phyloP scores from a whole-genome alignment of 2,329 filamentous ascomycete species.

The Claviceps sp. region DNA sequence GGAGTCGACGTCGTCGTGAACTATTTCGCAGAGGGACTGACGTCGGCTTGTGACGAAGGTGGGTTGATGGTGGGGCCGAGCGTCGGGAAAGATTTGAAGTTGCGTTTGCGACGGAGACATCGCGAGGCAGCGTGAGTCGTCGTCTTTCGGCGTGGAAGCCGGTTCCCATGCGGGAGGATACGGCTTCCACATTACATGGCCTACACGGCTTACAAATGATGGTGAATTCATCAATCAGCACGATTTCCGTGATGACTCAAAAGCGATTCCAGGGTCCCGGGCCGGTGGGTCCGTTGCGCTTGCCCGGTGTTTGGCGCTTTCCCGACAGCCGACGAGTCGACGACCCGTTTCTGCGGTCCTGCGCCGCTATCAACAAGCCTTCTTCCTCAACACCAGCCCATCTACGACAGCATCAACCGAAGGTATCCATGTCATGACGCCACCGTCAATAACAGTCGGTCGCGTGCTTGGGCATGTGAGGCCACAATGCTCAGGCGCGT shows the following conservation, averaged over 20 bases:
- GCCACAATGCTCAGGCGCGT: neutral
- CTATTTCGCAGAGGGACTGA: neutral
- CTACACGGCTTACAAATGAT: too few relatives aligned
- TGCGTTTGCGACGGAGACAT: too few relatives aligned
- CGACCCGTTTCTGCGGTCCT: neutral
- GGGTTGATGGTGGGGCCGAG: too few relatives aligned
- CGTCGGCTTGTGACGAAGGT: neutral
- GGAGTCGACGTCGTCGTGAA: neutral
- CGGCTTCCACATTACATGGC: too few relatives aligned
- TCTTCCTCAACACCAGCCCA: neutral
- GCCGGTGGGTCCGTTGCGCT: neutral
- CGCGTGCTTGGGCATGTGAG: constrained; percentile 1
- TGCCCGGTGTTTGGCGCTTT: neutral
- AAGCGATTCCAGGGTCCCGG: neutral
- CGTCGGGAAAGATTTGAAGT: too few relatives aligned
- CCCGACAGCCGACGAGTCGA: neutral
- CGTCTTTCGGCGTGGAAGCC: too few relatives aligned
- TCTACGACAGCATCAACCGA: neutral
- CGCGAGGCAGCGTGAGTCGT: too few relatives aligned
- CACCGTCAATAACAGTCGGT: neutral
- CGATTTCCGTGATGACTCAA: too few relatives aligned
- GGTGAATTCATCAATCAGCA: too few relatives aligned
- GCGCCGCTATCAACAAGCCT: neutral
- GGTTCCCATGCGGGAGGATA: too few relatives aligned
- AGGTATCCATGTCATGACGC: constrained; percentile 1